Conservation (phyloP, 2,329 filamentous ascomycete species). For the Trichoderma gracile region DNA sequence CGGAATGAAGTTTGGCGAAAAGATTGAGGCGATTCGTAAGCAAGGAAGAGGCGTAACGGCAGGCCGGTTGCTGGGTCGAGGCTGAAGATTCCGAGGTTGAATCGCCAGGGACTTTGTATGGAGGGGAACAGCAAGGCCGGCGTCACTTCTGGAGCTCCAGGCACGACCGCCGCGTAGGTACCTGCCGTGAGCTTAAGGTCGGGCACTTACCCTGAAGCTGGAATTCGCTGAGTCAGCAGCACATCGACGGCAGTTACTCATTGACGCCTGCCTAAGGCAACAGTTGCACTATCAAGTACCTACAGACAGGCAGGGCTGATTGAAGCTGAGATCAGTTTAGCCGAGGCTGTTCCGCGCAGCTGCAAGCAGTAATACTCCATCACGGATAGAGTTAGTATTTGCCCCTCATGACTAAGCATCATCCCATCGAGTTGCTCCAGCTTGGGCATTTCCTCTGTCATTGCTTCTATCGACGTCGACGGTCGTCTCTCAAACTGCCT, state of each 20-base stretch:
- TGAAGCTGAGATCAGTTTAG: conserved; percentile 18
- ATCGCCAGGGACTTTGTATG: background rate
- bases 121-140: conserved; percentile 20
- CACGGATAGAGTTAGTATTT: too few species aligned
- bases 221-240: background rate
- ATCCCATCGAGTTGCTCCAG: conserved; percentile 1
- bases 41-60: background rate
- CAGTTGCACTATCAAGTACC: background rate
- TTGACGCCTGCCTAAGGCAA: conserved; percentile 32
- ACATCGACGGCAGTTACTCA: background rate
- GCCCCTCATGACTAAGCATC: conserved; percentile 24
- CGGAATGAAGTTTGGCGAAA: background rate
- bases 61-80: background rate
- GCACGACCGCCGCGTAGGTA: conserved; percentile 43
- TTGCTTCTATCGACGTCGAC: background rate
- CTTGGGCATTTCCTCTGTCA: conserved; percentile 8
- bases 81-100: background rate
- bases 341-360: conserved; percentile 1
- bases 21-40: background rate
- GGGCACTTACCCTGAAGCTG: conserved; percentile 23
- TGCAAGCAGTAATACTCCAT: too few species aligned
- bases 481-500: background rate
- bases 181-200: background rate
- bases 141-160: conserved; percentile 44
- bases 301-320: too few species aligned